Conservation (phyloP, 1,284 basidiomycete genomes). For the Tylopilus sp. region DNA sequence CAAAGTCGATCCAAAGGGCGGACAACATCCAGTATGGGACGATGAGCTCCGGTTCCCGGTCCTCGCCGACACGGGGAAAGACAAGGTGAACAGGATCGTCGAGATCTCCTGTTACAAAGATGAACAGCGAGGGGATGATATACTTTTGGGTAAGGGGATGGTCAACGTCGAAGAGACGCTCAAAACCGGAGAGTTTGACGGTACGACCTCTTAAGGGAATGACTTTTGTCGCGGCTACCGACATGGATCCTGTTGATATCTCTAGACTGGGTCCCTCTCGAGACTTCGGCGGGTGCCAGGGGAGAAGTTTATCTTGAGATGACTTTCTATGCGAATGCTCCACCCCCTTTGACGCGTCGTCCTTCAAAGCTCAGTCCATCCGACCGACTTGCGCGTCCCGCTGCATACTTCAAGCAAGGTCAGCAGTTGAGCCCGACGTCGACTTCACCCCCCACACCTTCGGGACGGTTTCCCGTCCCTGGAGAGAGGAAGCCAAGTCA, state of each 20-base stretch:
- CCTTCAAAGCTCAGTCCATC: conserved; percentile 44
- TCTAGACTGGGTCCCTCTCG: conserved; percentile 65
- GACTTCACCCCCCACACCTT: conserved; percentile 9
- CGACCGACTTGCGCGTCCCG: conserved; percentile 41
- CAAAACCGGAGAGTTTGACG: conserved; percentile 72
- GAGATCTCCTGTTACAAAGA: conserved; percentile 64
- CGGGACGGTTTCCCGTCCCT: conserved; percentile 1
- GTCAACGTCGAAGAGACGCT: conserved; percentile 66
- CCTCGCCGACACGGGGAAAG: conserved; percentile 36
- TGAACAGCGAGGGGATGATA: conserved; percentile 55
- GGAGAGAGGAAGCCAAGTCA: conserved; percentile 16
- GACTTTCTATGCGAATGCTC: conserved; percentile 66
- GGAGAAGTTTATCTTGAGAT: conserved; percentile 77
- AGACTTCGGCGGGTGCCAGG: conserved; percentile 50
- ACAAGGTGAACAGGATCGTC: conserved; percentile 46
- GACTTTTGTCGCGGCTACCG: conserved; percentile 7
- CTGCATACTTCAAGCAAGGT: conserved; percentile 16
- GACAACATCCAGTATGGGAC: conserved; percentile 78
- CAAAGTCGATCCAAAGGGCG: conserved; percentile 62
- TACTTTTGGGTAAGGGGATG: conserved; percentile 53
- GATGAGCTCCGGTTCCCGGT: conserved; percentile 64
- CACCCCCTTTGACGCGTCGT: conserved; percentile 46
- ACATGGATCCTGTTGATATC: background rate
- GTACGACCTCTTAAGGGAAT: conserved; percentile 36
- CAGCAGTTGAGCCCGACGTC: conserved; percentile 7